Evolutionary conservation across 2,329 filamentous ascomycete genomes (phyloP).

Genomic region (Trichoderma atrobrunneum): DNA sequence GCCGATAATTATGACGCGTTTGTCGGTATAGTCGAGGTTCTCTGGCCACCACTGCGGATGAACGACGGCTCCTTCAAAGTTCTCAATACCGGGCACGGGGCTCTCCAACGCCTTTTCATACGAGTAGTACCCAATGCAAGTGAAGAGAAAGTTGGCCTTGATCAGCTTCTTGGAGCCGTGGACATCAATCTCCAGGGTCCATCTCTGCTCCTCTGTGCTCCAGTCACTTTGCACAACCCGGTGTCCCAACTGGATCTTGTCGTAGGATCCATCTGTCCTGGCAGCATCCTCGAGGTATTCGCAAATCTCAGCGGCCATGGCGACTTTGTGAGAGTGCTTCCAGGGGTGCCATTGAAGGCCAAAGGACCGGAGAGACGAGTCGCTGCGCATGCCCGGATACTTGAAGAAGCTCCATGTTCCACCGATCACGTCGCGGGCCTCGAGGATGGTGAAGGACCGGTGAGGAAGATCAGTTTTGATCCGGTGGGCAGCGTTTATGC

Average conservation of each 20-base stretch:
- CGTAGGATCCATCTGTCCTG: slow-evolving; percentile 48
- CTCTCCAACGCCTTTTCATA: slow-evolving; percentile 61
- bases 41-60: slow-evolving; percentile 78
- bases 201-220: slow-evolving; percentile 54
- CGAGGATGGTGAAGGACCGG: slow-evolving; percentile 61
- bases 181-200: slow-evolving; percentile 48
- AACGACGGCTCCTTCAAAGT: slow-evolving; percentile 61
- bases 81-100: slow-evolving; percentile 63
- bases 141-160: slow-evolving; percentile 55
- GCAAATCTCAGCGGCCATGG: slow-evolving; percentile 49
- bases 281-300: slow-evolving; percentile 55
- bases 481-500: slow-evolving; percentile 71
- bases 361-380: slow-evolving; percentile 60
- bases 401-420: slow-evolving; percentile 79
- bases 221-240: slow-evolving; percentile 50
- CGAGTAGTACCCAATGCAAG: slow-evolving; percentile 68
- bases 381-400: slow-evolving; percentile 70
- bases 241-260: slow-evolving; percentile 52
- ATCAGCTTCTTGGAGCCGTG: slow-evolving; percentile 27
- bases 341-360: slow-evolving; percentile 72
- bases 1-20: slow-evolving; percentile 70
- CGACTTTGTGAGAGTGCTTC: slow-evolving; percentile 52
- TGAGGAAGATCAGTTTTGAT: slow-evolving; percentile 57
- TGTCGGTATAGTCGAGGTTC: slow-evolving; percentile 61
- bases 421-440: slow-evolving; percentile 62